Evolutionary conservation across 1,284 basidiomycete genomes (phyloP).

Genomic region (Leccinum angustisporum): DNA sequence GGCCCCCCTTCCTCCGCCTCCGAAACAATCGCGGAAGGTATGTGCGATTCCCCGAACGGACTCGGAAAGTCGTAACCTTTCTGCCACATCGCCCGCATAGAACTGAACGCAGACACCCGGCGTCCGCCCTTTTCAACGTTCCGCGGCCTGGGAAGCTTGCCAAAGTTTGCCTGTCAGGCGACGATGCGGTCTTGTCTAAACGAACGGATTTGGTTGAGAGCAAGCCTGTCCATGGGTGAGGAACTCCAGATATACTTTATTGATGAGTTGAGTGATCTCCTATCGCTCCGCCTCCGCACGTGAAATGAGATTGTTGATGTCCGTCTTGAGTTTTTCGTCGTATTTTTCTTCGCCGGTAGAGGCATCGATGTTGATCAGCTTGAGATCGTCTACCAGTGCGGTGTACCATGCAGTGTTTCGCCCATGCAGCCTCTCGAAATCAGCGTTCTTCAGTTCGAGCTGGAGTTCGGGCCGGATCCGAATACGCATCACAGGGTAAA

Average conservation of each 20-base stretch:
- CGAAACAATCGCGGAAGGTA: constrained; percentile 67
- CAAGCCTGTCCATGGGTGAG: constrained; percentile 80
- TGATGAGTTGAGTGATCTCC: constrained; percentile 76
- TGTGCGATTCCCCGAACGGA: constrained; percentile 51
- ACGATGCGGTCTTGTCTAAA: constrained; percentile 93
- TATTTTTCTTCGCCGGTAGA: constrained; percentile 71
- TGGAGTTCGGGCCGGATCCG: constrained; percentile 84
- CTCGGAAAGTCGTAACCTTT: constrained; percentile 52
- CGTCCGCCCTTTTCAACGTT: constrained; percentile 48
- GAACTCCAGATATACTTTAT: constrained; percentile 80
- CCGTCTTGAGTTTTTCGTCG: constrained; percentile 57
- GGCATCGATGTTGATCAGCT: constrained; percentile 73
- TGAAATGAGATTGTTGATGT: constrained; percentile 67
- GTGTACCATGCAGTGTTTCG: constrained; percentile 75
- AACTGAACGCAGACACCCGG: constrained; percentile 61
- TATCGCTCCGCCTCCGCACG: constrained; percentile 74
- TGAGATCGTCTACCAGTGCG: constrained; percentile 70
- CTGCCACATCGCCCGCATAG: constrained; percentile 71
- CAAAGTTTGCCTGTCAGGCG: constrained; percentile 92
- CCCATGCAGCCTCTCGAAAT: constrained; percentile 77
- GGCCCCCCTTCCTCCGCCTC: constrained; percentile 70
- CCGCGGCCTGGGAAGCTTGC: constrained; percentile 67
- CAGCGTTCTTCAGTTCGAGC: constrained; percentile 85
- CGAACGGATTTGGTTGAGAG: constrained; percentile 85
- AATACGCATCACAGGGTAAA: constrained; percentile 87